A percentile compares a stretch with the other conserved stretches of the same genome.
Evolutionary conservation across 441 rosid genomes (phyloP).

Genomic region (Gossypium davidsonii): DNA sequence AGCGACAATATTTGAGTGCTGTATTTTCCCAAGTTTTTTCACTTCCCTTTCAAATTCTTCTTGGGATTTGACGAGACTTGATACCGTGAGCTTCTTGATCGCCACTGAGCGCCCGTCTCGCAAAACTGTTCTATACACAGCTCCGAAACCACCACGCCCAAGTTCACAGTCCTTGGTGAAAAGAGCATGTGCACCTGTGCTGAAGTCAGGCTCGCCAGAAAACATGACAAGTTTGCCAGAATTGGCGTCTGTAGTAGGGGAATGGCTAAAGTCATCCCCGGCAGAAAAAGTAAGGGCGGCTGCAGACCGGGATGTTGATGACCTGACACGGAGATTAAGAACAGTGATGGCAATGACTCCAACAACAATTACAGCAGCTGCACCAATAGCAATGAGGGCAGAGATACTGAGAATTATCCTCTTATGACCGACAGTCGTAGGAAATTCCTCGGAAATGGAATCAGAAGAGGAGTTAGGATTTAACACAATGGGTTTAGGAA

Average conservation of each 20-base stretch:
- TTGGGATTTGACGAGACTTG: constrained; percentile 65
- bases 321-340: constrained; percentile 56
- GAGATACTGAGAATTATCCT: constrained; percentile 70
- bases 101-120: constrained; percentile 59
- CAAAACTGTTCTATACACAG: constrained; percentile 55
- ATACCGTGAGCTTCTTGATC: constrained; percentile 68
- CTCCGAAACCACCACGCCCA: constrained; percentile 72
- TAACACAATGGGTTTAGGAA: constrained; percentile 67
- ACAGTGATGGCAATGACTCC: constrained; percentile 72
- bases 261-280: constrained; percentile 53
- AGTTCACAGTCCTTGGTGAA: constrained; percentile 73
- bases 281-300: constrained; percentile 53
- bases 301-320: constrained; percentile 50
- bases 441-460: constrained; percentile 27
- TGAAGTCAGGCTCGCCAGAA: constrained; percentile 68
- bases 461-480: constrained; percentile 61
- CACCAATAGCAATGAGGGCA: constrained; percentile 65
- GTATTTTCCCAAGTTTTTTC: constrained; percentile 53
- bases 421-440: constrained; percentile 38
- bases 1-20: constrained; percentile 50
- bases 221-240: constrained; percentile 82
- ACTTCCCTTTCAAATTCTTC: constrained; percentile 74
- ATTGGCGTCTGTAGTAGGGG: constrained; percentile 64
- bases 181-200: constrained; percentile 64
- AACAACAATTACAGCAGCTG: constrained; percentile 61